Conservation (phyloP, 2,329 filamentous ascomycete genomes). For the Xylaria sp. region DNA sequence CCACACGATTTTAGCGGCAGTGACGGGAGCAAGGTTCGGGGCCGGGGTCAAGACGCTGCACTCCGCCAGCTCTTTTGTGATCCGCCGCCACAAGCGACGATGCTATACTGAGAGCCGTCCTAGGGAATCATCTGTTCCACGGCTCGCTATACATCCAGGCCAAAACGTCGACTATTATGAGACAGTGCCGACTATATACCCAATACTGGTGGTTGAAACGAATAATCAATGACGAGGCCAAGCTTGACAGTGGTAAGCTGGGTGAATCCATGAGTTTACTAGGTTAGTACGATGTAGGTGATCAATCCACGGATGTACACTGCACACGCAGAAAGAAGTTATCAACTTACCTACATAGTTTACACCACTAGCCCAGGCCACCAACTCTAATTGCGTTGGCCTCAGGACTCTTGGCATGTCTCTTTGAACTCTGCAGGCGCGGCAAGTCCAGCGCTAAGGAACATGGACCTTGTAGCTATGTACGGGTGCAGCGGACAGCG, state of each 20-base stretch:
- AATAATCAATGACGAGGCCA: not conserved
- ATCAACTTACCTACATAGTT: not conserved
- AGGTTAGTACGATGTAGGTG: not conserved
- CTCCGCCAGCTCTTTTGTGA: constrained; percentile 14
- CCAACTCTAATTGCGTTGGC: not conserved
- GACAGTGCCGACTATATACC: not conserved
- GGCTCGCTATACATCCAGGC: not conserved
- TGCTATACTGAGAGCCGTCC: not conserved
- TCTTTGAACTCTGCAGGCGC: not conserved
- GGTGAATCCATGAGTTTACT: not conserved
- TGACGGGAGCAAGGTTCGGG: constrained; percentile 32
- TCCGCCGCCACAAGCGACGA: constrained; percentile 30
- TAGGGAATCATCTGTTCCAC: not conserved
- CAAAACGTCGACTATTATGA: not conserved
- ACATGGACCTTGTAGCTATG: not conserved
- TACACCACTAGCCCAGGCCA: not conserved
- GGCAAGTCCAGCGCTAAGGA: not conserved
- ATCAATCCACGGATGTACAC: not conserved
- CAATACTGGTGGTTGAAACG: not conserved
- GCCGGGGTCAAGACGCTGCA: constrained; percentile 22
- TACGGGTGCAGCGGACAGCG: not conserved
- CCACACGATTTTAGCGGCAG: constrained; percentile 17
- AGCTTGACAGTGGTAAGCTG: not conserved
- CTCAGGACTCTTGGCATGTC: not conserved
- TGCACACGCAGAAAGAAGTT: not conserved